A percentile compares a stretch with the other conserved stretches of the same genome.
Evolutionary conservation across 345 rosid species (phyloP).

Genomic region (Geranium brycei): DNA sequence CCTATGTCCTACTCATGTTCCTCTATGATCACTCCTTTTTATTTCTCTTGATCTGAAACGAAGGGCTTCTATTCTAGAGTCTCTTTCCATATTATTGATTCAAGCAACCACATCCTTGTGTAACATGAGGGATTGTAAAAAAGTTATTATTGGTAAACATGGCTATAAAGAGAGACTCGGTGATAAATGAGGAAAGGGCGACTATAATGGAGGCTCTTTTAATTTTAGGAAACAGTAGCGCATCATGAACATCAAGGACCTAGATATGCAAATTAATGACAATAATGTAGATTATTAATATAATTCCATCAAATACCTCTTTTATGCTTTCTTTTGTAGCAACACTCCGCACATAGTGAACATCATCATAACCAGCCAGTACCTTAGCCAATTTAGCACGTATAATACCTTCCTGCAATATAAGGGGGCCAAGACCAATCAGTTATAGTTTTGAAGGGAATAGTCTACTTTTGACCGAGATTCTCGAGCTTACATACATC

Average conservation of each 20-base stretch:
- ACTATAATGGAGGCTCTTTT: not conserved
- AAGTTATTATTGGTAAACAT: too few relatives aligned
- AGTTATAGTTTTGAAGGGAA: not conserved
- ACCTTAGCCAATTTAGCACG: conserved; percentile 61
- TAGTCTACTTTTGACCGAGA: not conserved
- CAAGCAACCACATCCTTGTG: too few relatives aligned
- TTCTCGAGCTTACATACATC: conserved; percentile 35
- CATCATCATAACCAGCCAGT: conserved; percentile 51
- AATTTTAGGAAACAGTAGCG: not conserved
- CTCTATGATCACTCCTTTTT: too few relatives aligned
- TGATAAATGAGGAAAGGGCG: too few relatives aligned
- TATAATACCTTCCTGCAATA: conserved; percentile 69
- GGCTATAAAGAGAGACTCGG: too few relatives aligned
- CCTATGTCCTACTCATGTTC: too few relatives aligned
- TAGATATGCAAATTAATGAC: not conserved
- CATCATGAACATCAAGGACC: not conserved
- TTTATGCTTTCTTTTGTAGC: conserved; percentile 63
- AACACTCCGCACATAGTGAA: conserved; percentile 47
- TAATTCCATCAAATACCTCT: conserved; percentile 32
- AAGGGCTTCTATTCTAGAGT: too few relatives aligned
- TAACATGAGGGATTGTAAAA: too few relatives aligned
- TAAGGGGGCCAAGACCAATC: not conserved
- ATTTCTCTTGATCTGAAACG: too few relatives aligned
- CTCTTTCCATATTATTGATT: too few relatives aligned
- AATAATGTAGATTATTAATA: not conserved